Evolutionary conservation across 148 eudicot species (phyloP), one percentile per base, ranked within the genome.

Genomic region (Arbutus unedo): DNA sequence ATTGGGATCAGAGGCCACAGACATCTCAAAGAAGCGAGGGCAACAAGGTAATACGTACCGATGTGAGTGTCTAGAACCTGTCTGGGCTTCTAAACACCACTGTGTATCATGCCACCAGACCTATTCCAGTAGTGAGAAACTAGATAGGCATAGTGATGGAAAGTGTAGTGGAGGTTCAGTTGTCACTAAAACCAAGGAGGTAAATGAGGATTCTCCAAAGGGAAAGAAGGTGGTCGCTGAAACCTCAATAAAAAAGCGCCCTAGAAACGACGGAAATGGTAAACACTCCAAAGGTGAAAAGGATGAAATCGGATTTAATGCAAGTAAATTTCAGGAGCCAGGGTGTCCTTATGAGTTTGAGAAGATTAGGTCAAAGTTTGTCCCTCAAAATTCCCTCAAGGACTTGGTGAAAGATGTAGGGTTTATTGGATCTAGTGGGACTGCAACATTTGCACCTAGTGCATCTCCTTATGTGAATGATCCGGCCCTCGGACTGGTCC

Each of bases 61-160:
- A 78, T 91, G 93, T 31, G 84, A 86, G 45, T 91, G 93, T 84
- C 80, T 91, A 57, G 93, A 91, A 77, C 85, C 81, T 54, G 67
- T 91, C n/a, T 86, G 89, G 89, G 76, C 85, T 74, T 89, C 85
- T 66, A 85, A 82, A 78, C 84, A 74, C 59, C 93, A 91, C 76
- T 91, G 93, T 83, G 23, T 77, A 4, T 70, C 82, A 13, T 91
- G 93, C 84, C 93, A 91, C 60, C 79, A 67, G 64, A 86, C 84
- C 31, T 85, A 79, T 82, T 49, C 77, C 60, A 81, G 81, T 44
- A 14, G 31, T 19, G 88, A 86, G 83, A 89, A 87, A 50, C 75
- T 83, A 25, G 84, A 77, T 43, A 71, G 48, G 50, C 92, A 90
- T 81, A 51, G 53, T 18, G 79, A 79, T 79, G 88, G 84, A 79